Percentiles rank a stretch among this genome's conserved stretches.
These are phyloP conservation scores for Colletotrichum sp. DNA, from an alignment of 2,329 filamentous ascomycete species.

Conservation along the genomic window DNA sequence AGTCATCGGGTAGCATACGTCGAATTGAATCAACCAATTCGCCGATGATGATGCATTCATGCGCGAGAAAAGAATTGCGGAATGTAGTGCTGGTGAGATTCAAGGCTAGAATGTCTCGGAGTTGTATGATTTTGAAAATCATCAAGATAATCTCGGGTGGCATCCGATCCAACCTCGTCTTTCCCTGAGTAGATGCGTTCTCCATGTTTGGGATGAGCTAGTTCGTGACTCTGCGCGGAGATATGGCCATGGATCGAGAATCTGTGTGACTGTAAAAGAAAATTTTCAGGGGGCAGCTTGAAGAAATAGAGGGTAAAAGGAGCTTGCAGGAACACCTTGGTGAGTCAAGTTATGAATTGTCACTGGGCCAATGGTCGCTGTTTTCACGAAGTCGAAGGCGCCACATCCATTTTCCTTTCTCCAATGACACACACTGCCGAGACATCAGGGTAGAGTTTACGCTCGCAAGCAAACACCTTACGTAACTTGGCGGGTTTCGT, in stretches of 20 bases:
- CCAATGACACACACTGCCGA: neutral
- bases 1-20: neutral
- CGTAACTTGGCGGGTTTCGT: too few relatives aligned
- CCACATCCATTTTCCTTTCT: neutral
- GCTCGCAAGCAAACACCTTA: neutral
- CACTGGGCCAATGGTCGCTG: neutral
- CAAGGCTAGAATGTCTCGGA: neutral
- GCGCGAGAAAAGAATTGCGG: neutral
- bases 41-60: neutral
- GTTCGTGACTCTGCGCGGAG: neutral
- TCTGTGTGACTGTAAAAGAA: rapidly evolving
- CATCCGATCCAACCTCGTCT: neutral
- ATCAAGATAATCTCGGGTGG: neutral
- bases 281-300: neutral
- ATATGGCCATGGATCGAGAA: neutral
- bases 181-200: rapidly evolving
- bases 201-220: neutral
- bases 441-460: neutral
- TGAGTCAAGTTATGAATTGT: rapidly evolving
- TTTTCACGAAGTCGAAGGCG: rapidly evolving
- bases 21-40: neutral
- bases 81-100: neutral
- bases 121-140: neutral
- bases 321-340: neutral
- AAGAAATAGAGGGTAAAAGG: neutral